Conservation (phyloP, 2,329 filamentous ascomycete species). For the Claviceps africana region DNA sequence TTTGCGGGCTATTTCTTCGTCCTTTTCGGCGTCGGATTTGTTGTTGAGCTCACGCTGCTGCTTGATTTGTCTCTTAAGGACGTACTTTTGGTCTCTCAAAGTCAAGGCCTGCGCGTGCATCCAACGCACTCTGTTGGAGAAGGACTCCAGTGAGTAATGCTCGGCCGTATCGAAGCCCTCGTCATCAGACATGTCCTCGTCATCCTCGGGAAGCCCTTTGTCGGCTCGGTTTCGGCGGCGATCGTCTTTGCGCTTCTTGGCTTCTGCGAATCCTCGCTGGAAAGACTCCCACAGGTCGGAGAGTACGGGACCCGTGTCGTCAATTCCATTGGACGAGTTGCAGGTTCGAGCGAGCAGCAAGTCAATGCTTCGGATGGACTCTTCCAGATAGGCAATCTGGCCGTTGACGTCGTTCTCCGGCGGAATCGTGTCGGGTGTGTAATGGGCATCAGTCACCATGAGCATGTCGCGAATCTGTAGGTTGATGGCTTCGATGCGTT, state of each 20-base stretch:
- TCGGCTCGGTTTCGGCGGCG: slow-evolving; percentile 38
- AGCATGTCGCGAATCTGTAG: slow-evolving; percentile 48
- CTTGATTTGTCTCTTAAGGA: slow-evolving; percentile 83
- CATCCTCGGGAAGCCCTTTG: slow-evolving; percentile 38
- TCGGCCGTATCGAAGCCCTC: slow-evolving; percentile 45
- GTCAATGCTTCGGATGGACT: slow-evolving; percentile 39
- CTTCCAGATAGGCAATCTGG: slow-evolving; percentile 55
- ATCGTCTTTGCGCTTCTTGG: slow-evolving; percentile 39
- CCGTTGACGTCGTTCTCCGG: slow-evolving; percentile 45
- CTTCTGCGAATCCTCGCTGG: slow-evolving; percentile 34
- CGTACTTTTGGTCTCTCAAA: slow-evolving; percentile 75
- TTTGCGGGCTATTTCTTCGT: slow-evolving; percentile 47
- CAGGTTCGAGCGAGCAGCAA: slow-evolving; percentile 26
- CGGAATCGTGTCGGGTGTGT: slow-evolving; percentile 44
- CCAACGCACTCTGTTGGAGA: slow-evolving; percentile 65
- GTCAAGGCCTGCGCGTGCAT: slow-evolving; percentile 63
- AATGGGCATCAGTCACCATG: slow-evolving; percentile 28
- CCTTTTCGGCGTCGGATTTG: slow-evolving; percentile 63
- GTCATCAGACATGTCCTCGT: slow-evolving; percentile 48
- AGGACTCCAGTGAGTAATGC: slow-evolving; percentile 58
- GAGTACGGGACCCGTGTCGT: slow-evolving; percentile 43
- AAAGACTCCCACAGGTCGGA: slow-evolving; percentile 44
- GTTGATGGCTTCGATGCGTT: slow-evolving; percentile 49
- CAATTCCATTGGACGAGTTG: slow-evolving; percentile 18
- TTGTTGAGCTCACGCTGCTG: slow-evolving; percentile 87